phyloP scores from a whole-genome alignment of 352 stramenopile genomes.

The Pilasporangium apinafurcum region DNA sequence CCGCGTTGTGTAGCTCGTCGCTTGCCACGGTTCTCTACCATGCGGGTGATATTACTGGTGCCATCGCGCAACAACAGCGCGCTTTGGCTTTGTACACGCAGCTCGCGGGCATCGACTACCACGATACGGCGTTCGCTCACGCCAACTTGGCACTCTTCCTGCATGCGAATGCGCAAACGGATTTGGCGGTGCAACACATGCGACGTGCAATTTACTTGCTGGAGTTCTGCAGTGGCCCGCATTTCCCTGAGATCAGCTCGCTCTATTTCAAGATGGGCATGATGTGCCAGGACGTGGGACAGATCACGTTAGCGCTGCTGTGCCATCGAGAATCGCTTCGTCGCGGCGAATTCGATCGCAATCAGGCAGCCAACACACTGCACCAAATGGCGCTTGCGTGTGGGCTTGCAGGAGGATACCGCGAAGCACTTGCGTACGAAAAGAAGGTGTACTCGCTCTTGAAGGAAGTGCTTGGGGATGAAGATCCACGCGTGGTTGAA shows the following conservation, averaged over 20 bases:
- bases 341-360: slow-evolving; percentile 80
- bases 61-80: slow-evolving; percentile 86
- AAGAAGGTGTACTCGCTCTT: slow-evolving; percentile 85
- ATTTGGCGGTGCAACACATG: slow-evolving; percentile 85
- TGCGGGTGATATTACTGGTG: slow-evolving; percentile 82
- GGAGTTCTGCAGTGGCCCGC: slow-evolving; percentile 87
- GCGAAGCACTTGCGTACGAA: slow-evolving; percentile 86
- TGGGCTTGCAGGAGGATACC: slow-evolving; percentile 67
- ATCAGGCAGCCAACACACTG: slow-evolving; percentile 82
- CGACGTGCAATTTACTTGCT: slow-evolving; percentile 91
- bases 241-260: slow-evolving; percentile 87
- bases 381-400: slow-evolving; percentile 87
- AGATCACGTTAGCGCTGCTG: slow-evolving; percentile 80
- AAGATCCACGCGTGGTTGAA: slow-evolving; percentile 77
- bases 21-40: slow-evolving; percentile 92
- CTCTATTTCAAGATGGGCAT: slow-evolving; percentile 94
- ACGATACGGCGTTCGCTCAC: slow-evolving; percentile 89
- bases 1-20: slow-evolving; percentile 89
- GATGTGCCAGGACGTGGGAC: slow-evolving; percentile 90
- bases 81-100: slow-evolving; percentile 90
- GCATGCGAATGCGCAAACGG: slow-evolving; percentile 79
- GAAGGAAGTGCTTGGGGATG: slow-evolving; percentile 73
- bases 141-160: slow-evolving; percentile 90
- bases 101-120: slow-evolving; percentile 90
- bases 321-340: slow-evolving; percentile 87